These are phyloP conservation scores for Cryphonectria carpinicola DNA, from an alignment of 2,329 filamentous ascomycete genomes.

Conservation along the genomic window DNA sequence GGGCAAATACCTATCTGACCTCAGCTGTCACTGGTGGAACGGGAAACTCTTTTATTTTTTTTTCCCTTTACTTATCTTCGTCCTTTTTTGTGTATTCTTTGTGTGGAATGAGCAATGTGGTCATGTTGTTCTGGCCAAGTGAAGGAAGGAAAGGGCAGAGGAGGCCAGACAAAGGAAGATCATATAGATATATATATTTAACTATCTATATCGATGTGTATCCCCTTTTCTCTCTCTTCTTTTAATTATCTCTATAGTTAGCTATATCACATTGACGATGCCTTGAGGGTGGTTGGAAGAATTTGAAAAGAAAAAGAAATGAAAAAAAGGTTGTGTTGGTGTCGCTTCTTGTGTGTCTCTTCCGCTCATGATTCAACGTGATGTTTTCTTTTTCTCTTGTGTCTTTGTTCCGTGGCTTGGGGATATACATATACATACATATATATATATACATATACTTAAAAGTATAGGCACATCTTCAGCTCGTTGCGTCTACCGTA, in stretches of 20 bases:
- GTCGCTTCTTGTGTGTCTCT: neutral
- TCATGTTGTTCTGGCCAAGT: slow-evolving; percentile 1
- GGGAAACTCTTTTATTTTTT: neutral
- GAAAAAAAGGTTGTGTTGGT: neutral
- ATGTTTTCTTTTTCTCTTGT: neutral
- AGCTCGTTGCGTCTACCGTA: neutral
- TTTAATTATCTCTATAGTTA: neutral
- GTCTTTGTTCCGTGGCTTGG: neutral
- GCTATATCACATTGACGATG: slow-evolving; percentile 13
- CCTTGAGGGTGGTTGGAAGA: neutral
- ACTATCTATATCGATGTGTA: neutral
- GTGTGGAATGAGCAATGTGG: slow-evolving; percentile 21
- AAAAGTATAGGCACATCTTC: neutral
- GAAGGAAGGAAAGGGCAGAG: neutral
- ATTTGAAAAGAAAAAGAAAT: neutral
- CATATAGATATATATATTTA: neutral
- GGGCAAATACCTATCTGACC: slow-evolving; percentile 19
- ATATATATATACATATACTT: neutral
- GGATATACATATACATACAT: neutral
- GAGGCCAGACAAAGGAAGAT: slow-evolving; percentile 5
- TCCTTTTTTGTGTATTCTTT: neutral
- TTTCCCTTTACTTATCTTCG: neutral
- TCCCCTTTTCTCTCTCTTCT: neutral
- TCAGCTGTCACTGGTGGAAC: slow-evolving; percentile 2
- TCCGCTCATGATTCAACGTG: neutral